Evolutionary conservation across 116 monocot genomes (phyloP).

Genomic region (Iris pallida): DNA sequence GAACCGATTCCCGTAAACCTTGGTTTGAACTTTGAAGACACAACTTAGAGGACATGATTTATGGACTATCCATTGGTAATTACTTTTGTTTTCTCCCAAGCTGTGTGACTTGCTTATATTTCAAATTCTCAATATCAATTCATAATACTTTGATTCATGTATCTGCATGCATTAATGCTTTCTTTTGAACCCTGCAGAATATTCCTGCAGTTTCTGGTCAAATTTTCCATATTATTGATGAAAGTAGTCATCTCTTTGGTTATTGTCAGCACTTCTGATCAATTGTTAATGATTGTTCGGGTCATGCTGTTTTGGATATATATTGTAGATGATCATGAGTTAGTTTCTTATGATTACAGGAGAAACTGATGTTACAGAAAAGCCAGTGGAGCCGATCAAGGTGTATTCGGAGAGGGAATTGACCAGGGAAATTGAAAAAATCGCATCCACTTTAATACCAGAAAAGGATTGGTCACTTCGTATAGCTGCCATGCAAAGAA

Average conservation of each 20-base stretch:
- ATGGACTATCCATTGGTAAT: no score
- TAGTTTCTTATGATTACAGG: constrained; percentile 28
- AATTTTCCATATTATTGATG: not conserved
- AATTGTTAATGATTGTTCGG: no score
- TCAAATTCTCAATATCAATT: no score
- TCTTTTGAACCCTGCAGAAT: no score
- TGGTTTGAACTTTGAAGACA: no score
- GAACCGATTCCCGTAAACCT: no score
- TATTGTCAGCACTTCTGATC: not conserved
- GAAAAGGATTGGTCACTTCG: constrained; percentile 95
- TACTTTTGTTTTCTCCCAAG: no score
- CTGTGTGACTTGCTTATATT: no score
- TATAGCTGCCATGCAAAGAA: constrained; percentile 95
- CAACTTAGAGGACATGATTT: no score
- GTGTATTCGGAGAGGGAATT: constrained; percentile 94
- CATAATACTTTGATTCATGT: no score
- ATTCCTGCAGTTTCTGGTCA: no score
- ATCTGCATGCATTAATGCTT: no score
- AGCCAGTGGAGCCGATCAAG: constrained; percentile 80
- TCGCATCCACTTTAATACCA: constrained; percentile 72
- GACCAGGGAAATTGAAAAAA: constrained; percentile 82
- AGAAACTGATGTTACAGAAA: constrained; percentile 74
- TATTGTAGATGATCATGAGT: not conserved
- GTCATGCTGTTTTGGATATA: not conserved
- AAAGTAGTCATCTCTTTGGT: not conserved